These are phyloP conservation scores for Sporothrix schenckii DNA, from an alignment of 2,329 filamentous ascomycete genomes.

Conservation along the genomic window DNA sequence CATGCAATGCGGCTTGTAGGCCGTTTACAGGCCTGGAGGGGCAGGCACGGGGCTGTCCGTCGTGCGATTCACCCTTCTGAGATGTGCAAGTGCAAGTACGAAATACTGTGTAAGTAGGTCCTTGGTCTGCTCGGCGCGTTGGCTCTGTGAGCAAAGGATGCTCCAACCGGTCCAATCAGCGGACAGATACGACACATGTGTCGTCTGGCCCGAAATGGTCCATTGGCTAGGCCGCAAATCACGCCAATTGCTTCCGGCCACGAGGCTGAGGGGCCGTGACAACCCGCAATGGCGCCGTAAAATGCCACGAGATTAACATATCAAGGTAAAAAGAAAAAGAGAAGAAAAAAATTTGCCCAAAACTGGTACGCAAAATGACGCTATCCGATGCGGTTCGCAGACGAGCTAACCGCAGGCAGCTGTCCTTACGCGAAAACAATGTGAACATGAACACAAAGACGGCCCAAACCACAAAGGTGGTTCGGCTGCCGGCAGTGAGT, in stretches of 20 bases:
- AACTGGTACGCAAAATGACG: neutral
- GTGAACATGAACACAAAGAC: neutral
- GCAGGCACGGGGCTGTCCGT: neutral
- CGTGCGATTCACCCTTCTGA: slow-evolving; percentile 13
- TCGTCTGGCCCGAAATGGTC: neutral
- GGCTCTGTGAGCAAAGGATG: neutral
- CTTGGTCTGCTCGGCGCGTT: neutral
- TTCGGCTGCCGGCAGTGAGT: slow-evolving; percentile 16
- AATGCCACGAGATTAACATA: slow-evolving; percentile 1
- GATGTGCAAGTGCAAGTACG: neutral
- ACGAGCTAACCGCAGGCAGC: neutral
- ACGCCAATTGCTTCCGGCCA: slow-evolving; percentile 22
- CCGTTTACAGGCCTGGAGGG: neutral
- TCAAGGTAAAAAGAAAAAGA: neutral
- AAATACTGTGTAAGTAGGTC: neutral
- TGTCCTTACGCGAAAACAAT: no score
- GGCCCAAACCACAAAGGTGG: neutral
- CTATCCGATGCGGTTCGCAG: neutral
- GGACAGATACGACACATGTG: slow-evolving; percentile 29
- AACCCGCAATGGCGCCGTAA: slow-evolving; percentile 22
- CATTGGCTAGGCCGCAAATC: neutral
- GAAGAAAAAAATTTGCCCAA: neutral
- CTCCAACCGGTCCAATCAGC: slow-evolving; percentile 30
- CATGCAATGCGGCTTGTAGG: neutral
- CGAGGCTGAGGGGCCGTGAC: slow-evolving; percentile 29